These are phyloP conservation scores for Ilyonectria sp. DNA, from an alignment of 2,329 filamentous ascomycete genomes.

Conservation along the genomic window DNA sequence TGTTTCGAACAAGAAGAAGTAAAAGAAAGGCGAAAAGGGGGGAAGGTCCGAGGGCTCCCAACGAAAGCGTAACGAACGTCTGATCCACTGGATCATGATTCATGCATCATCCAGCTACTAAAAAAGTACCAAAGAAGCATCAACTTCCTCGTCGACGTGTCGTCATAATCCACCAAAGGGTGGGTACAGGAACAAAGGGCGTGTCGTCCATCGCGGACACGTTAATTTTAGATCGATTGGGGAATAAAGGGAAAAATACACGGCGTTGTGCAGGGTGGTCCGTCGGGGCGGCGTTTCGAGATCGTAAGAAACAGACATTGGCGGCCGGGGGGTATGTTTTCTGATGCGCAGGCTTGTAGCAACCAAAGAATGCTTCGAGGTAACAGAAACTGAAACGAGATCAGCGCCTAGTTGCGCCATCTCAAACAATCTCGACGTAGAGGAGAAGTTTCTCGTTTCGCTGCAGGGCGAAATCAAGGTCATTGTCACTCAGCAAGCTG, in stretches of 20 bases:
- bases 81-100: slow-evolving; percentile 43
- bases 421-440: slow-evolving; percentile 72
- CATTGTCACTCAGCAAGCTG: slow-evolving; percentile 82
- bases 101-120: slow-evolving; percentile 49
- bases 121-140: slow-evolving; percentile 49
- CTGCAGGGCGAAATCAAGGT: slow-evolving; percentile 84
- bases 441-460: slow-evolving; percentile 91
- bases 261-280: slow-evolving; percentile 24
- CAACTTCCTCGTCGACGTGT: slow-evolving; percentile 46
- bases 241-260: slow-evolving; percentile 31
- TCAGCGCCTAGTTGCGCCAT: slow-evolving; percentile 27
- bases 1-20: slow-evolving; percentile 35
- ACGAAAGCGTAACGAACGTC: slow-evolving; percentile 43
- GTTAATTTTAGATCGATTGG: slow-evolving; percentile 37
- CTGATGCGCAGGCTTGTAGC: slow-evolving; percentile 8
- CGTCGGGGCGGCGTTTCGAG: slow-evolving; percentile 26
- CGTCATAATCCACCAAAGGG: slow-evolving; percentile 43
- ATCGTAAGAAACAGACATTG: slow-evolving; percentile 26
- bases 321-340: slow-evolving; percentile 18
- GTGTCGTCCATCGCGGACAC: slow-evolving; percentile 39
- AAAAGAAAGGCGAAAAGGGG: slow-evolving; percentile 23
- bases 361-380: slow-evolving; percentile 26
- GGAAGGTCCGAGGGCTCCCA: slow-evolving; percentile 32
- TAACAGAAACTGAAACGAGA: slow-evolving; percentile 41
- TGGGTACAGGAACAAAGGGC: slow-evolving; percentile 26